phyloP scores from a whole-genome alignment of 352 stramenopile species.

The Phytopythium delawarense region DNA sequence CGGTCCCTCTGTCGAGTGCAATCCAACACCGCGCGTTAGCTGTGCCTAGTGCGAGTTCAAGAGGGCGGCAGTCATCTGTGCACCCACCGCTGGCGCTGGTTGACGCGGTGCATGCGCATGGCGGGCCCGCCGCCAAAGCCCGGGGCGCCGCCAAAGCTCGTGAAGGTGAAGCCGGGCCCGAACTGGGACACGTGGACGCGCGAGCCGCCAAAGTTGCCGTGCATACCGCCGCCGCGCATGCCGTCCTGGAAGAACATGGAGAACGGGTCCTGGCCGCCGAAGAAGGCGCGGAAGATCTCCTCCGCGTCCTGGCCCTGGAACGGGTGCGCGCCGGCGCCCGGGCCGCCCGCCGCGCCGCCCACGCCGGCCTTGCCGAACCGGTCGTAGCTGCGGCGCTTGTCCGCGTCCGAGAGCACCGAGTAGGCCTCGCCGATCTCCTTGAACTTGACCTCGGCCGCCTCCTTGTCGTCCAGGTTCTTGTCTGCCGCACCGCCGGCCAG shows the following conservation, averaged over 20 bases:
- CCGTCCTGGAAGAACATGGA: constrained; percentile 82
- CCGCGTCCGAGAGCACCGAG: constrained; percentile 86
- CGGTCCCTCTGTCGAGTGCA: not conserved
- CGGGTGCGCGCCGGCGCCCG: constrained; percentile 31
- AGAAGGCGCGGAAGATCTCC: constrained; percentile 81
- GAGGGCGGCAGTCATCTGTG: not conserved
- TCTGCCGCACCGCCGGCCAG: constrained; percentile 29
- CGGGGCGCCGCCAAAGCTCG: constrained; percentile 39
- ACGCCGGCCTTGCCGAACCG: constrained; percentile 85
- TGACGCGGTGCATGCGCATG: constrained; percentile 45
- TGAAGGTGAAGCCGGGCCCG: constrained; percentile 73
- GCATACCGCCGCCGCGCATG: constrained; percentile 42
- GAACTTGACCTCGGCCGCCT: constrained; percentile 87
- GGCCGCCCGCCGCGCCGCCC: constrained; percentile 28
- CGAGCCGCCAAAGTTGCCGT: constrained; percentile 39
- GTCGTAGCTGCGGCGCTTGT: constrained; percentile 89
- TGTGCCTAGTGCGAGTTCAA: not conserved
- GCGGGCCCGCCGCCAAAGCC: constrained; percentile 30
- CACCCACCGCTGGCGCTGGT: constrained; percentile 48
- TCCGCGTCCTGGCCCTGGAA: constrained; percentile 77
- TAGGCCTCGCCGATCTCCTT: constrained; percentile 90
- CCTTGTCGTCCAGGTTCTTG: constrained; percentile 89
- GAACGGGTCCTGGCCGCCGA: constrained; percentile 78
- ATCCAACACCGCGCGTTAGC: not conserved
- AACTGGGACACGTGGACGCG: constrained; percentile 81